phyloP scores from a whole-genome alignment of 2,329 filamentous ascomycete species.

The Pseudopithomyces chartarum region DNA sequence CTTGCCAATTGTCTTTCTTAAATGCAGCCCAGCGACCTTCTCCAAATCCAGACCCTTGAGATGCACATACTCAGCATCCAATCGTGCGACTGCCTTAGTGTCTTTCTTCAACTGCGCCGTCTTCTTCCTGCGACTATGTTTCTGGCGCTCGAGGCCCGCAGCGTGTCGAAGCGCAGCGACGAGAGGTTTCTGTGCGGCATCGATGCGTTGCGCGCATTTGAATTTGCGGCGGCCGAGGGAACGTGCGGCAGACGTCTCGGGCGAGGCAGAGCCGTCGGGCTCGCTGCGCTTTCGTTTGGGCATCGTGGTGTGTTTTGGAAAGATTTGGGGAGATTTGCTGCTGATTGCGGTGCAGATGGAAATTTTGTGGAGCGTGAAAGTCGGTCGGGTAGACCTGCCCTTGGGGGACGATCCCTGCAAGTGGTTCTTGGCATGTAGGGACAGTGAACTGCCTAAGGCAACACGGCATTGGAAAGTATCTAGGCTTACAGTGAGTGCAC shows the following conservation, averaged over 20 bases:
- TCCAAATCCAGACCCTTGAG: slow-evolving; percentile 62
- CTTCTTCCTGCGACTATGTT: slow-evolving; percentile 67
- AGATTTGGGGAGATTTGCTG: background rate
- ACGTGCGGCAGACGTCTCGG: slow-evolving; percentile 7
- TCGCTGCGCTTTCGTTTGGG: slow-evolving; percentile 41
- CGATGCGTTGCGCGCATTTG: slow-evolving; percentile 50
- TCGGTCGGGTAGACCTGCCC: background rate
- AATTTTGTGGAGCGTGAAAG: slow-evolving; percentile 6
- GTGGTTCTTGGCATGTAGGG: background rate
- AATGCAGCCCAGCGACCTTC: slow-evolving; percentile 56
- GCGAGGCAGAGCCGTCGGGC: background rate
- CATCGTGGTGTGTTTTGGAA: slow-evolving; percentile 23
- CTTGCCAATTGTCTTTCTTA: slow-evolving; percentile 61
- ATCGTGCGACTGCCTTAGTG: slow-evolving; percentile 56
- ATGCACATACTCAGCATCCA: slow-evolving; percentile 66
- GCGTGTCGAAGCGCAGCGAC: slow-evolving; percentile 69
- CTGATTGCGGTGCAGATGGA: background rate
- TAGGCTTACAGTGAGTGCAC: too few relatives aligned
- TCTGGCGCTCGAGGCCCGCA: slow-evolving; percentile 79
- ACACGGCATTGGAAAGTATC: too few relatives aligned
- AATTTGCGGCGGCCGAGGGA: slow-evolving; percentile 25
- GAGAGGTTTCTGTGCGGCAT: slow-evolving; percentile 63
- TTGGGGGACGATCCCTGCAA: background rate
- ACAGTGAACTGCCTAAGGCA: too few relatives aligned
- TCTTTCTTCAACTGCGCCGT: slow-evolving; percentile 54